Evolutionary conservation across 225 moss, liverwort and hornwort genomes (phyloP).

Genomic region (Physcomitrium patens): DNA sequence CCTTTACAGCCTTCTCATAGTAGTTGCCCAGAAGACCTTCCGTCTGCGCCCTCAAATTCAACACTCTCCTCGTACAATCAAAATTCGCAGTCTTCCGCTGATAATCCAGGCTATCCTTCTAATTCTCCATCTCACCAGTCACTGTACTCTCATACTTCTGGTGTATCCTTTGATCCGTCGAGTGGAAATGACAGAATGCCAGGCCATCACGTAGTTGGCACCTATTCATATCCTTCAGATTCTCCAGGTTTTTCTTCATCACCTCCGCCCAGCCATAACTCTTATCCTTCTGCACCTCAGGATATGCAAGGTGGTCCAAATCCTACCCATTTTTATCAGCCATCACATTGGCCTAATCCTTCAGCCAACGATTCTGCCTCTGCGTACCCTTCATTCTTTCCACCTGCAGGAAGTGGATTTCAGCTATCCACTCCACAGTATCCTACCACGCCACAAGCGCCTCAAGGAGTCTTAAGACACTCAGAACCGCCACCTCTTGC

Average conservation of each 20-base stretch:
- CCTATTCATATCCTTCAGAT: conserved; percentile 57
- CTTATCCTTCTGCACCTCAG: conserved; percentile 53
- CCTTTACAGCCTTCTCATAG: conserved; percentile 50
- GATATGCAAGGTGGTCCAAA: conserved; percentile 39
- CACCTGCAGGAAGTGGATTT: conserved; percentile 38
- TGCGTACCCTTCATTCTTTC: conserved; percentile 46
- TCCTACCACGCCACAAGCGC: conserved; percentile 34
- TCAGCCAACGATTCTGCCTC: conserved; percentile 43
- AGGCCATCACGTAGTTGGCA: conserved; percentile 35
- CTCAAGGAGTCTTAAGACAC: conserved; percentile 41
- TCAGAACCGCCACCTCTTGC: conserved; percentile 42
- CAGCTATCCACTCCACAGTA: conserved; percentile 40
- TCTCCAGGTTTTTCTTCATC: conserved; percentile 52
- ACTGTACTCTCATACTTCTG: conserved; percentile 33
- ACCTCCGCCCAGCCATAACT: conserved; percentile 39
- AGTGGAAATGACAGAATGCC: conserved; percentile 38
- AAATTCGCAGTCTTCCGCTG: conserved; percentile 47
- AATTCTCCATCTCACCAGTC: conserved; percentile 54
- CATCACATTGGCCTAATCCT: conserved; percentile 51
- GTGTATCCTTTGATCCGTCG: conserved; percentile 49
- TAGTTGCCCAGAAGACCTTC: conserved; percentile 73
- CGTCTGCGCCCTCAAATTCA: conserved; percentile 85
- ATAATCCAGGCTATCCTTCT: conserved; percentile 47
- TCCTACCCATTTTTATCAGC: conserved; percentile 52
- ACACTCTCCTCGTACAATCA: conserved; percentile 66